Evolutionary conservation across 345 rosid genomes (phyloP).

Genomic region (Schrenkiella parvula): DNA sequence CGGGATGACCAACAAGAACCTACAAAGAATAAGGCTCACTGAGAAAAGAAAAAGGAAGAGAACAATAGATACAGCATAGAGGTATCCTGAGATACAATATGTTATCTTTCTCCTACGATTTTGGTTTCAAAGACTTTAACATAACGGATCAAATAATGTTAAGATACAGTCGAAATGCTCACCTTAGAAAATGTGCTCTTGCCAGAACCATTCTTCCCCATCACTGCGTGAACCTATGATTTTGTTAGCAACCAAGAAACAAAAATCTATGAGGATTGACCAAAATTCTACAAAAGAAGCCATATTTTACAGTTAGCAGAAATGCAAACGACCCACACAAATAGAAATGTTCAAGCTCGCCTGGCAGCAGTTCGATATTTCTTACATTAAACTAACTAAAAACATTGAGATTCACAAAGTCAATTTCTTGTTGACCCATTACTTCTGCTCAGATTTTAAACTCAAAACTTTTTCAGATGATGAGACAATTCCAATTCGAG

Average conservation of each 20-base stretch:
- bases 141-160: background rate
- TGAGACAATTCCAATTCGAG: background rate
- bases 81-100: background rate
- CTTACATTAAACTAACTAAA: background rate
- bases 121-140: background rate
- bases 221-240: conserved; percentile 76
- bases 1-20: conserved; percentile 98
- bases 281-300: conserved; percentile 1
- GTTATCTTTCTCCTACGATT: background rate
- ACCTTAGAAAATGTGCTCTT: conserved; percentile 97
- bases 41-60: background rate
- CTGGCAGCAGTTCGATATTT: background rate
- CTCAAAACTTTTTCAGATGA: background rate
- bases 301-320: background rate
- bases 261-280: conserved; percentile 7
- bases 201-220: conserved; percentile 99
- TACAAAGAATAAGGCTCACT: conserved; percentile 20
- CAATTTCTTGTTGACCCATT: background rate
- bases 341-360: background rate
- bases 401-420: background rate
- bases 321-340: background rate
- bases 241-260: conserved; percentile 3
- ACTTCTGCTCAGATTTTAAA: background rate
- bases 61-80: background rate
- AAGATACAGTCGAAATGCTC: background rate